These are phyloP conservation scores for Aegle marmelos DNA, from an alignment of 345 rosid species.

Conservation along the genomic window DNA sequence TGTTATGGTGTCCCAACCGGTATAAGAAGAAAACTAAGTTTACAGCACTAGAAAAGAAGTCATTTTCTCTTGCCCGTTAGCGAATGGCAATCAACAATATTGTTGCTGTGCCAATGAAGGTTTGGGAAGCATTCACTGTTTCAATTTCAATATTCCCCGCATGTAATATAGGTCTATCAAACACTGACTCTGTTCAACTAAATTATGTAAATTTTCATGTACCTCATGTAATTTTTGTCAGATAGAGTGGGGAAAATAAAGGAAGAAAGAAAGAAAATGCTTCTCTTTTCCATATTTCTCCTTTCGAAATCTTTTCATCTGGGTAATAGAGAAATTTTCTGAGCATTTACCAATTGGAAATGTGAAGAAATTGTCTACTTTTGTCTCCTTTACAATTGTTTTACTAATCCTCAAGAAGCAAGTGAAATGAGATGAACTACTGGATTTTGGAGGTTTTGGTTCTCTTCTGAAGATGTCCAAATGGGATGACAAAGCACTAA, in stretches of 20 bases:
- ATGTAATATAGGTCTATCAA: not conserved
- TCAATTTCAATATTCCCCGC: too few relatives aligned
- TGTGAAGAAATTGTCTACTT: too few relatives aligned
- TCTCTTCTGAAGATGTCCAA: not conserved
- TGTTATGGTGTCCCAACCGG: slow-evolving; percentile 95
- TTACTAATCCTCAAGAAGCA: not conserved
- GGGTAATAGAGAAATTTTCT: too few relatives aligned
- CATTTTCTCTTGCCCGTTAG: not conserved
- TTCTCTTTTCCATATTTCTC: not conserved
- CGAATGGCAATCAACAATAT: not conserved
- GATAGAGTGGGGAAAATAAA: not conserved
- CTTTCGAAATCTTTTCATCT: too few relatives aligned
- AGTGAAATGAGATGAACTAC: too few relatives aligned
- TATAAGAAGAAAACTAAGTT: slow-evolving; percentile 50
- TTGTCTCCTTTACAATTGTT: too few relatives aligned
- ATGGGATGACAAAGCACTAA: too few relatives aligned
- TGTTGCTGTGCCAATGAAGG: not conserved
- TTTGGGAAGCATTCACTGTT: not conserved
- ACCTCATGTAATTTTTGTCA: not conserved
- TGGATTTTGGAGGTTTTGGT: not conserved
- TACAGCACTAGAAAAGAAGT: slow-evolving; percentile 5
- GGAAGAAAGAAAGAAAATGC: not conserved
- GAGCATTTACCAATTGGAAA: too few relatives aligned
- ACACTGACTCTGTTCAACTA: not conserved
- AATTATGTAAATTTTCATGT: not conserved